Percentiles rank a stretch among this genome's conserved stretches.
Evolutionary conservation across 257 asterid species (phyloP).

Genomic region (Solanum chiquidenum): DNA sequence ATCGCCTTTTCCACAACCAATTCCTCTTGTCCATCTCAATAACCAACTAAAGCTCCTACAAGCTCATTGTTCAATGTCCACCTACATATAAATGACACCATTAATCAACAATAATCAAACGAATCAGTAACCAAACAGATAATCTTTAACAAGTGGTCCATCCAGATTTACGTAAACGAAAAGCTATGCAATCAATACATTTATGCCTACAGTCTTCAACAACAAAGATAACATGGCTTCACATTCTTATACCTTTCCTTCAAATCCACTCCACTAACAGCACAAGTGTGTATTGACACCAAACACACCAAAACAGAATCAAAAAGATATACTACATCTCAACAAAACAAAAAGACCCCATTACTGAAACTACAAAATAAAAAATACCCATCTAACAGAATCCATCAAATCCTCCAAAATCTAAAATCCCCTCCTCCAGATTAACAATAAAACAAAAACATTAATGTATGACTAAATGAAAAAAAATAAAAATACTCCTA

Average conservation of each 20-base stretch:
- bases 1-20: slow-evolving; percentile 65
- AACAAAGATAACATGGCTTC: neutral
- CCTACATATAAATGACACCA: slow-evolving; percentile 12
- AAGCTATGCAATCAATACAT: neutral
- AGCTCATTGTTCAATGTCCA: slow-evolving; percentile 1
- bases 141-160: neutral
- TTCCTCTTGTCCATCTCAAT: slow-evolving; percentile 54
- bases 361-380: neutral
- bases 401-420: neutral
- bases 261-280: neutral
- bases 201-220: neutral
- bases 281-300: neutral
- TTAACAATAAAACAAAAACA: neutral
- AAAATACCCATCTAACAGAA: neutral
- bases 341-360: neutral
- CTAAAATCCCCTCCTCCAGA: neutral
- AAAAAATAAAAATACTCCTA: neutral
- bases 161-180: neutral
- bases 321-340: neutral
- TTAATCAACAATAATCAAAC: neutral
- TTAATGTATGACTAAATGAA: neutral
- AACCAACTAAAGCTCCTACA: neutral
- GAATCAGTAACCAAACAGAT: neutral
- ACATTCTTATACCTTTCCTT: neutral
- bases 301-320: neutral